Percentiles rank a stretch among this genome's conserved stretches.
Conservation (phyloP, 345 rosid genomes). For the Erysimum cheiranthoides region DNA sequence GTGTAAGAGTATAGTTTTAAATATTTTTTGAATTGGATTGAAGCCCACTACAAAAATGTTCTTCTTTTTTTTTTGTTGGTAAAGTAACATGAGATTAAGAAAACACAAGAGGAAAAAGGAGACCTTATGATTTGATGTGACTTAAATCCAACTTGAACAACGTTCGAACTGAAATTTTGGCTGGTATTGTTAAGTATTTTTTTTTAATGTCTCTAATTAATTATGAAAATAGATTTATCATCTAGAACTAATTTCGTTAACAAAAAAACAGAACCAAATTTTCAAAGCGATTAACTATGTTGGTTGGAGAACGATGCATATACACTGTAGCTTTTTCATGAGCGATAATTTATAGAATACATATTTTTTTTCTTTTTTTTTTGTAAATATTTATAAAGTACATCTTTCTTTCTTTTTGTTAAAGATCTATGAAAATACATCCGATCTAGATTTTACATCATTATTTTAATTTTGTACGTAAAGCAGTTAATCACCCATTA, state of each 20-base stretch:
- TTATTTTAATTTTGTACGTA: no score
- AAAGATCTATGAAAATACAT: no score
- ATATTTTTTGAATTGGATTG: constrained; percentile 3
- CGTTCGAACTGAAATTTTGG: background rate
- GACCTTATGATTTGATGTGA: constrained; percentile 14
- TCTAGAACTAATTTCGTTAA: background rate
- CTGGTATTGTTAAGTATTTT: background rate
- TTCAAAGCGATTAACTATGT: no score
- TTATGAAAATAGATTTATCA: background rate
- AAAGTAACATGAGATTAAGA: constrained; percentile 5
- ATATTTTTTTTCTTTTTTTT: no score
- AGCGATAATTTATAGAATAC: no score
- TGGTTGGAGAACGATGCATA: no score
- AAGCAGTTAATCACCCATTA: no score
- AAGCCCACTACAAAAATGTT: constrained; percentile 10
- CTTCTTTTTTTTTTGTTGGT: background rate
- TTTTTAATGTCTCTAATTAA: background rate
- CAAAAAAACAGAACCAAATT: background rate
- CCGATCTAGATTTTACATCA: no score
- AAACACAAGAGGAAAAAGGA: background rate
- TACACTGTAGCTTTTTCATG: no score
- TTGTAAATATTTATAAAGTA: no score
- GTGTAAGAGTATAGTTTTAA: background rate
- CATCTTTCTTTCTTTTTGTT: no score
- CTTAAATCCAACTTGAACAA: background rate